phyloP scores from a whole-genome alignment of 768 basidiomycete species.

The Pleurotus giganteus region DNA sequence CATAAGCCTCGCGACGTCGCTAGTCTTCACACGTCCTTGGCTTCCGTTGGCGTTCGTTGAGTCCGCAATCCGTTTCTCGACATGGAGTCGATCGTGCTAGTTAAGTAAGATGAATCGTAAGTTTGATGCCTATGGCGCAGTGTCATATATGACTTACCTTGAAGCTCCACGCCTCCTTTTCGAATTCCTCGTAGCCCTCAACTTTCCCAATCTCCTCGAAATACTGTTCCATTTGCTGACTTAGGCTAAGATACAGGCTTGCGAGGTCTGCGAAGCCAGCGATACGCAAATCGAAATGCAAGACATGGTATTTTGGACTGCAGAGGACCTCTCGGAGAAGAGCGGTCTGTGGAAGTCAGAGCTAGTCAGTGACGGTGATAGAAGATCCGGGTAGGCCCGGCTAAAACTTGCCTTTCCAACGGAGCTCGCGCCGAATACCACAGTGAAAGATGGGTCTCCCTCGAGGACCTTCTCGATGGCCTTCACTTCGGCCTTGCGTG shows the following conservation, averaged over 20 bases:
- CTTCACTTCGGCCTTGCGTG: conserved; percentile 62
- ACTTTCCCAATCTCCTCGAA: conserved; percentile 64
- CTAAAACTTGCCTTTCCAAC: conserved; percentile 64
- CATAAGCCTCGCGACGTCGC: conserved; percentile 81
- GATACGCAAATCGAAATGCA: conserved; percentile 82
- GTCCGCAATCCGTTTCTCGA: conserved; percentile 61
- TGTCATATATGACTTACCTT: conserved; percentile 46
- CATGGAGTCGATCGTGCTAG: conserved; percentile 78
- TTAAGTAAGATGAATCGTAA: too few species aligned
- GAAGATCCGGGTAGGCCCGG: not conserved
- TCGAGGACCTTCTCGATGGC: conserved; percentile 65
- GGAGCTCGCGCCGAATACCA: conserved; percentile 78
- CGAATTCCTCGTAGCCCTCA: conserved; percentile 69
- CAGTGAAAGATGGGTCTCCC: conserved; percentile 75
- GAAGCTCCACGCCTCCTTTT: conserved; percentile 75
- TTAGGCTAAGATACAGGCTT: conserved; percentile 75
- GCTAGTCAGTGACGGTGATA: not conserved
- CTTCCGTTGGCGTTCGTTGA: conserved; percentile 37
- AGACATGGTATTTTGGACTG: conserved; percentile 66
- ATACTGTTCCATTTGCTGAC: conserved; percentile 79
- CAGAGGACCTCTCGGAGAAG: conserved; percentile 77
- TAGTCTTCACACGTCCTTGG: conserved; percentile 57
- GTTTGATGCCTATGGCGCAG: too few species aligned
- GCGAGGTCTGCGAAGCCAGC: conserved; percentile 80
- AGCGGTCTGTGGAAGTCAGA: conserved; percentile 50